Evolutionary conservation across 2,329 filamentous ascomycete genomes (phyloP).

Genomic region (Pseudogymnoascus verrucosus): DNA sequence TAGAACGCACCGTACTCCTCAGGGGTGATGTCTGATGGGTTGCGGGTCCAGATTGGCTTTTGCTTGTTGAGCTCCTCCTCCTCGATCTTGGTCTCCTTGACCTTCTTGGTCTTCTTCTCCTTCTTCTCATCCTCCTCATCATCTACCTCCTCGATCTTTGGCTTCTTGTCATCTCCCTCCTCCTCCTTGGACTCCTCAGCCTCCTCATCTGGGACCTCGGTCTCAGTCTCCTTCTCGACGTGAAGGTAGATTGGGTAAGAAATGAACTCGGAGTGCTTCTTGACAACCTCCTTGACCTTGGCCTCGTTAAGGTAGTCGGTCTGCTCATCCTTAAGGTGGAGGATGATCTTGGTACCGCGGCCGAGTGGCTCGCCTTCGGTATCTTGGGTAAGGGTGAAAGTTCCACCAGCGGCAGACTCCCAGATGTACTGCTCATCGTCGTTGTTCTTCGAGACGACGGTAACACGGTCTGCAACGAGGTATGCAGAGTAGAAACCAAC

Average conservation of each 20-base stretch:
- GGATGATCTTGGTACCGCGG: slow-evolving; percentile 95
- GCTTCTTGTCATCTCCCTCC: slow-evolving; percentile 85
- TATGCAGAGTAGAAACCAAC: slow-evolving; percentile 99
- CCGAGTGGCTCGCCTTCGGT: slow-evolving; percentile 85
- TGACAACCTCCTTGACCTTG: slow-evolving; percentile 99
- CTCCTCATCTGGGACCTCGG: slow-evolving; percentile 94
- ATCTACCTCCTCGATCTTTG: slow-evolving; percentile 88
- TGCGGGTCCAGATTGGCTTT: slow-evolving; percentile 99
- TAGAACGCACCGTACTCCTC: slow-evolving; percentile 99
- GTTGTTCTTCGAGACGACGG: slow-evolving; percentile 96
- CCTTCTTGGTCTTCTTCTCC: slow-evolving; percentile 96
- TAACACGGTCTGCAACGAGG: slow-evolving; percentile 94
- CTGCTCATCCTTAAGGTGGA: slow-evolving; percentile 99
- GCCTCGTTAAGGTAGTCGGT: slow-evolving; percentile 95
- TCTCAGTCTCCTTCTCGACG: slow-evolving; percentile 98
- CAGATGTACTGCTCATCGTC: slow-evolving; percentile 99
- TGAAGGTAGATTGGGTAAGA: slow-evolving; percentile 99
- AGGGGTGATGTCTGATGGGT: slow-evolving; percentile 86
- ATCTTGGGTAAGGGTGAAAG: slow-evolving; percentile 87
- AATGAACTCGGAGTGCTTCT: slow-evolving; percentile 99
- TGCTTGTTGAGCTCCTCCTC: slow-evolving; percentile 99
- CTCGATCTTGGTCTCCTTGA: slow-evolving; percentile 98
- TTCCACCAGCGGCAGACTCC: slow-evolving; percentile 96
- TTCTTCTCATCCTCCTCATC: slow-evolving; percentile 83
- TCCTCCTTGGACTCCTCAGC: slow-evolving; percentile 64